Base-by-base conservation (phyloP, 1,284 basidiomycete species). In the Papiliotrema terrestris region DNA sequence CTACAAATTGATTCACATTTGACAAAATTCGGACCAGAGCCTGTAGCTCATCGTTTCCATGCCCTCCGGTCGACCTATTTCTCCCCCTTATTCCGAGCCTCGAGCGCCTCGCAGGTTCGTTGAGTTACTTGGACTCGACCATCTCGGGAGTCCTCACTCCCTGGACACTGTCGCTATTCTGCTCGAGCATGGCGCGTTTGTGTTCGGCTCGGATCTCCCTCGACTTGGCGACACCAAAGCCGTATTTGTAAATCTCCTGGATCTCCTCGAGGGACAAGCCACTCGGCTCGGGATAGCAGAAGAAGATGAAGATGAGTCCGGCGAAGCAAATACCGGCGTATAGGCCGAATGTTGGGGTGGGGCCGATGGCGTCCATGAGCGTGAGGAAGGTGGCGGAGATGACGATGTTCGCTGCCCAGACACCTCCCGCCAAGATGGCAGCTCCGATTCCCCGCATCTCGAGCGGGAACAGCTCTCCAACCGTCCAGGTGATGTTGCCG, bases 301-400 rank as follows among this genome's bases (percentile, higher is more conserved):
- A 77, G 62, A 66, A 71, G 59, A 75, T 63, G 58, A 77, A 67
- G 38, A 75, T 48, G 49, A 72, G 65, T 49, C 72, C 72, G 39
- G 71, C 59, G n/a, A 55, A 19, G 45, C 61, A 72, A 44, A 77
- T 68, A n/a, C 62, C 73, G 6, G 73, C 73, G 57, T 72, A 78
- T 26, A 77, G 63, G 4, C 65, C 75, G 49, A 76, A 78, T 3
- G 75, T 63, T 11, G 59, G 59, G 1, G 63, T 53, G 26, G 73
- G 73, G 19, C 69, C 72, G 52, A 90, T 89, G 32, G 78, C 73
- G 46, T 83, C 80, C 84, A 91, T 89, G 54, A 91, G 82, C 3
- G 86, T 88, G 57, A 91, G 84, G 78, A 89, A 79, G 14, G 80
- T 91, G n/a, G 87, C 84, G 8, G 83, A 83, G 68, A 91, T 88